Base-by-base conservation (phyloP, 1,139 yeast species). In the Debaryomyces fabryi region DNA sequence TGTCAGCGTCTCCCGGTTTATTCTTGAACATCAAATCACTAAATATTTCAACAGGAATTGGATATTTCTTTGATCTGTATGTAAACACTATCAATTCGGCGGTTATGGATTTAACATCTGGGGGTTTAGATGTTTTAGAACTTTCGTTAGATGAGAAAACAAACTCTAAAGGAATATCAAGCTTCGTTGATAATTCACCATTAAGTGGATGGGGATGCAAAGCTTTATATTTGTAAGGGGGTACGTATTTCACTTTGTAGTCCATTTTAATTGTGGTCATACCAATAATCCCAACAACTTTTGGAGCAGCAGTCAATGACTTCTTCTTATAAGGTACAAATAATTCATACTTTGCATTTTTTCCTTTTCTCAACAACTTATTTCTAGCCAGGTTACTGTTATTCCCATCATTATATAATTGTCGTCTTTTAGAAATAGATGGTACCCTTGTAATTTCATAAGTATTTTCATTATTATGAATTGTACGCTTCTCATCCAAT, bases 1-100 rank as follows among this genome's bases (percentile, higher is more conserved):
- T 63, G 47, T 73, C 78, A 10, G 58, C 47, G 3, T 58, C 59
- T 42, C 63, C 62, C 10, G 64, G 56, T 39, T 62, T 63, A 52
- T 71, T 69, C 35, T 69, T 68, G 53, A 70, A 72, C 30, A 65
- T 48, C 72, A 71, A 66, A 40, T 70, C 76, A 13, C 67, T 66
- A 39, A 69, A 67, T 38, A 73, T 57, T 2, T 68, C 74, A 5
- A 71, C 57, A 0, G 78, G 78, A 24, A 73, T 70, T 0, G 76
- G 74, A 20, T 67, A 51, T 23, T 58, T 58, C 47, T 58, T 68
- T 3, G 77, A 66, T 50, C 68, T 67, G 18, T 69, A 55, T 0
- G 76, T 70, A 34, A 70, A 55, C 2, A 66, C 61, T 5, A 67
- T 60, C 15, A 74, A 51, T 34, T 72, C 74, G 2, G 67, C 76